A percentile compares a stretch with the other conserved stretches of the same genome.
Evolutionary conservation across 2,329 filamentous ascomycete species (phyloP).

Genomic region (Colletotrichum liaoningense): DNA sequence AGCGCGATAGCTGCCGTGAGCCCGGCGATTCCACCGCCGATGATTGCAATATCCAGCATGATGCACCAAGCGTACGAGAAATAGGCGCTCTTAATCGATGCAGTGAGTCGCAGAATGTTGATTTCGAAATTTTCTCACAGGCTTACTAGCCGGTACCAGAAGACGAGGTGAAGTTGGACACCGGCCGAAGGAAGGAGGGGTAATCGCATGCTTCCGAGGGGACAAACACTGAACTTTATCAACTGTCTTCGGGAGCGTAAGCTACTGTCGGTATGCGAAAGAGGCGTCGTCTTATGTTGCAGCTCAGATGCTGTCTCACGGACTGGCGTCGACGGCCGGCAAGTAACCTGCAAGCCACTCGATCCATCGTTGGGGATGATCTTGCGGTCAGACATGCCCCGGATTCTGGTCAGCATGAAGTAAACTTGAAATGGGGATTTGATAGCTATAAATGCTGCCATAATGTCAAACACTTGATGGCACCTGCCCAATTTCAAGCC

Average conservation of each 20-base stretch:
- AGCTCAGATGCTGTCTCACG: neutral
- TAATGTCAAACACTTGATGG: neutral
- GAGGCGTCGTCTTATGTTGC: neutral
- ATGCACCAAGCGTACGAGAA: neutral
- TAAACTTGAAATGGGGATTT: neutral
- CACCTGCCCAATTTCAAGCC: neutral
- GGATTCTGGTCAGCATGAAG: neutral
- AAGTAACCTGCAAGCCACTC: neutral
- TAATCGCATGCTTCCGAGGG: neutral
- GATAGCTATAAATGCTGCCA: neutral
- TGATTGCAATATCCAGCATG: conserved; percentile 40
- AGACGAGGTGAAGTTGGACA: neutral
- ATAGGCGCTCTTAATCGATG: neutral
- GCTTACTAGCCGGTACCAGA: neutral
- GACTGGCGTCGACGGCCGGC: neutral
- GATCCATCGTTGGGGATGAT: neutral
- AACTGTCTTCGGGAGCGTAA: neutral
- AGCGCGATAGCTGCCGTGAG: conserved; percentile 48
- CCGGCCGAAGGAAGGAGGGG: neutral
- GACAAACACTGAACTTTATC: neutral
- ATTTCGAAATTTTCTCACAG: neutral
- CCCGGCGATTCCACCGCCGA: conserved; percentile 52
- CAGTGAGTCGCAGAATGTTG: neutral
- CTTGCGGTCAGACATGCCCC: neutral
- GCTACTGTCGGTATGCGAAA: neutral